Evolutionary conservation across 2,329 filamentous ascomycete species (phyloP).

Genomic region (Chrysosporium queenslandicum): DNA sequence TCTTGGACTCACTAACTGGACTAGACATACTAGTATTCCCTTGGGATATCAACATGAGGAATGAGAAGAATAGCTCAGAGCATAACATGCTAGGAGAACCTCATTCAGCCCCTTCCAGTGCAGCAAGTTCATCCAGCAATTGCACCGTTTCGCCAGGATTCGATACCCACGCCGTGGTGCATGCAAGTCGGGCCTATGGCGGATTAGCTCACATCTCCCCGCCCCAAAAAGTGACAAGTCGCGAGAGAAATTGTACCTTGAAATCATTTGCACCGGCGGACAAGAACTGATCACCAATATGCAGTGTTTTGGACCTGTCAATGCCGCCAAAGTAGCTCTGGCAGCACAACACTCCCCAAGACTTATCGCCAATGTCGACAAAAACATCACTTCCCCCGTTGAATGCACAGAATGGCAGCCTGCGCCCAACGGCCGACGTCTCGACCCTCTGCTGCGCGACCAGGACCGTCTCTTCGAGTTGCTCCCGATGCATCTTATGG

Average conservation of each 20-base stretch:
- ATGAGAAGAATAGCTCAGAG: neutral
- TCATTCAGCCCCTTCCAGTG: conserved; percentile 31
- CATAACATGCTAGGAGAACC: neutral
- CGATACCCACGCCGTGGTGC: conserved; percentile 94
- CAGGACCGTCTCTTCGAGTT: conserved; percentile 88
- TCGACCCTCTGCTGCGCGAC: conserved; percentile 90
- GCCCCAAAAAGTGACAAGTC: neutral
- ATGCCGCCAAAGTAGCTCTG: conserved; percentile 80
- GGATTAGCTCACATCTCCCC: too few relatives aligned
- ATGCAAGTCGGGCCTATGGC: conserved; percentile 62
- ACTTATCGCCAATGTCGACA: conserved; percentile 97
- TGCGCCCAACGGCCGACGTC: conserved; percentile 57
- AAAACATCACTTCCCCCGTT: conserved; percentile 96
- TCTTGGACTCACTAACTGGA: too few relatives aligned
- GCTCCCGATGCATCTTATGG: conserved; percentile 69
- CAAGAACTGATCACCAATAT: conserved; percentile 92
- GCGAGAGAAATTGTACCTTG: conserved; percentile 46
- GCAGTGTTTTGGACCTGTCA: conserved; percentile 67
- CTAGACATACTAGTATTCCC: too few relatives aligned
- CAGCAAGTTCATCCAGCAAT: conserved; percentile 70
- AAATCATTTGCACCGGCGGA: conserved; percentile 95
- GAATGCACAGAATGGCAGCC: conserved; percentile 89
- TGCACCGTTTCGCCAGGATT: conserved; percentile 84
- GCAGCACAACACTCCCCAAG: conserved; percentile 85
- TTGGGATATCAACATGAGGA: too few relatives aligned